phyloP scores from a whole-genome alignment of 2,329 filamentous ascomycete genomes.

The Aspergillus thermomutatus region DNA sequence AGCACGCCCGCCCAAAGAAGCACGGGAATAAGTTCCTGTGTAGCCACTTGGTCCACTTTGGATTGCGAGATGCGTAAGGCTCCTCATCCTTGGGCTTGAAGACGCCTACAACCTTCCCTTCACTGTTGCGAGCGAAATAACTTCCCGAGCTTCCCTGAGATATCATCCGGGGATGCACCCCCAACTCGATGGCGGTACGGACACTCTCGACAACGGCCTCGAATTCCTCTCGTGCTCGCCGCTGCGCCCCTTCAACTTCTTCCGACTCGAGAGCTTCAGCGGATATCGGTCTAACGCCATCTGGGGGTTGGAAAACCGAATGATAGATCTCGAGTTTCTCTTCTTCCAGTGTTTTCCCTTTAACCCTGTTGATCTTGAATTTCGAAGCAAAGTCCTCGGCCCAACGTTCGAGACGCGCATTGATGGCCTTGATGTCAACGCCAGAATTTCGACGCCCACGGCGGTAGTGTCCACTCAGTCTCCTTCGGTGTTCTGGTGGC shows the following conservation, averaged over 20 bases:
- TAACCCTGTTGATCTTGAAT: conserved; percentile 82
- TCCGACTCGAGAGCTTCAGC: conserved; percentile 65
- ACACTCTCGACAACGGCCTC: conserved; percentile 88
- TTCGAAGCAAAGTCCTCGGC: conserved; percentile 96
- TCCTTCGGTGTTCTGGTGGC: conserved; percentile 42
- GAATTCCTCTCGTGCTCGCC: conserved; percentile 76
- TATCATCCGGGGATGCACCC: conserved; percentile 92
- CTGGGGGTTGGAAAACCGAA: conserved; percentile 91
- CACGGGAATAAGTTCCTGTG: conserved; percentile 96
- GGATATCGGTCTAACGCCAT: conserved; percentile 77
- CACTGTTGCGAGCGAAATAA: conserved; percentile 89
- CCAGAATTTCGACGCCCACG: conserved; percentile 71
- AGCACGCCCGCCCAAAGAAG: conserved; percentile 89
- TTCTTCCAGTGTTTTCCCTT: conserved; percentile 71
- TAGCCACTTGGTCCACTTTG: conserved; percentile 99
- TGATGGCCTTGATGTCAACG: conserved; percentile 97
- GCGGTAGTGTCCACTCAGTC: conserved; percentile 47
- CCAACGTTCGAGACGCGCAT: conserved; percentile 91
- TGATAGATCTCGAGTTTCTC: conserved; percentile 93
- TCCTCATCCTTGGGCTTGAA: conserved; percentile 99
- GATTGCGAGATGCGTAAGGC: conserved; percentile 92
- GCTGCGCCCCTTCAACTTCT: conserved; percentile 53
- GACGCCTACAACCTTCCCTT: conserved; percentile 92
- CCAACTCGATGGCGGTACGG: conserved; percentile 81
- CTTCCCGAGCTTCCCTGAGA: conserved; percentile 95